phyloP scores from a whole-genome alignment of 2,329 filamentous ascomycete species.

The Sordariomycetes sp. region DNA sequence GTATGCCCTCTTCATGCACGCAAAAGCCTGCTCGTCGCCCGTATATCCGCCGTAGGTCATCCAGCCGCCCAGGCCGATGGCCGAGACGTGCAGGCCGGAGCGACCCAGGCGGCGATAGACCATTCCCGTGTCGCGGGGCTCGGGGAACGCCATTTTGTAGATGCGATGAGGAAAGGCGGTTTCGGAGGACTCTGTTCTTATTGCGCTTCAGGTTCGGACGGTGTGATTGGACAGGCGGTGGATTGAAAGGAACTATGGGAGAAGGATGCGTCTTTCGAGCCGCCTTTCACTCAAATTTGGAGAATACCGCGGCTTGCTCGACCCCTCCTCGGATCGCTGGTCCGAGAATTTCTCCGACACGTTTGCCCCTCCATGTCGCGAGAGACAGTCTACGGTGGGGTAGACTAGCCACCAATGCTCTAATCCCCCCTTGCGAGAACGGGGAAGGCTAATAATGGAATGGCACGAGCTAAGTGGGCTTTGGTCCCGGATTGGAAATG shows the following conservation, averaged over 20 bases:
- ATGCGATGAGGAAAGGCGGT: background rate
- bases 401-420: too few relatives aligned
- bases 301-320: background rate
- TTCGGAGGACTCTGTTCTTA: background rate
- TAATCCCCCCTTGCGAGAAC: too few relatives aligned
- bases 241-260: too few relatives aligned
- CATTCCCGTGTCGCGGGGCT: slow-evolving; percentile 33
- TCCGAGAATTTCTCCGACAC: background rate
- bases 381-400: too few relatives aligned
- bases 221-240: too few relatives aligned
- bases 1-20: slow-evolving; percentile 52
- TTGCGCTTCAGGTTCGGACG: too few relatives aligned
- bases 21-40: slow-evolving; percentile 49
- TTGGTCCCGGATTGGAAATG: too few relatives aligned
- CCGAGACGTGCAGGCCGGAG: slow-evolving; percentile 52
- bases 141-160: slow-evolving; percentile 27
- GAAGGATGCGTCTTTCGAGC: too few relatives aligned
- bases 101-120: slow-evolving; percentile 28
- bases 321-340: background rate
- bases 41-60: slow-evolving; percentile 58
- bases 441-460: too few relatives aligned
- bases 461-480: too few relatives aligned
- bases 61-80: slow-evolving; percentile 54
- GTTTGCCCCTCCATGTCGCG: too few relatives aligned
- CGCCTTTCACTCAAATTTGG: too few relatives aligned